Evolutionary conservation across 768 basidiomycete species (phyloP).

Genomic region (Macrolepiota fuliginosa): DNA sequence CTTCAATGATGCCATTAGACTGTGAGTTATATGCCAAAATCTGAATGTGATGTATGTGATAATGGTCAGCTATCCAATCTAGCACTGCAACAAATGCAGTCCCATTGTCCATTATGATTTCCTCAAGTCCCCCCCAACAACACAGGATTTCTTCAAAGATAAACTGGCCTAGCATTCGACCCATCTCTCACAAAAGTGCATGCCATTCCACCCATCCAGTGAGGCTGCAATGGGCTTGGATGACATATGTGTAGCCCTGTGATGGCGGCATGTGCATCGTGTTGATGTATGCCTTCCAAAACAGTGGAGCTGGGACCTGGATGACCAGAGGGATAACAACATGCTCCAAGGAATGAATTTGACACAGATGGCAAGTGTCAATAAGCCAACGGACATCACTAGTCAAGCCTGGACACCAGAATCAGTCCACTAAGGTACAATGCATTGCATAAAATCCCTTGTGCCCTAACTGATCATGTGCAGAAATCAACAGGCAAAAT

Average conservation of each 20-base stretch:
- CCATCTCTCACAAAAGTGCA: constrained; percentile 28
- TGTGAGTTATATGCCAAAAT: constrained; percentile 25
- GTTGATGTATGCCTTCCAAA: constrained; percentile 35
- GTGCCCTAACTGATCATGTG: constrained; percentile 25
- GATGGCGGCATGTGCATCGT: constrained; percentile 37
- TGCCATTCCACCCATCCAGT: constrained; percentile 30
- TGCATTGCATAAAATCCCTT: constrained; percentile 23
- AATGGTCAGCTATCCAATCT: constrained; percentile 12
- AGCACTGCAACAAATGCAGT: constrained; percentile 26
- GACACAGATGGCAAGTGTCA: constrained; percentile 28
- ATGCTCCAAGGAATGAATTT: constrained; percentile 20
- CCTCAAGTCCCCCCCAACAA: constrained; percentile 28
- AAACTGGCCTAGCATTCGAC: constrained; percentile 18
- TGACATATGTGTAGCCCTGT: constrained; percentile 28
- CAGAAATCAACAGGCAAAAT: constrained; percentile 19
- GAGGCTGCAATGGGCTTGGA: constrained; percentile 34
- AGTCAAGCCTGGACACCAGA: constrained; percentile 29
- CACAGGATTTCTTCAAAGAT: constrained; percentile 20
- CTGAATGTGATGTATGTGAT: constrained; percentile 29
- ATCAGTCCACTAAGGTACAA: constrained; percentile 20
- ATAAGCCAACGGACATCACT: constrained; percentile 24
- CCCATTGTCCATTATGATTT: constrained; percentile 39
- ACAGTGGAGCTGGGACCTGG: constrained; percentile 24
- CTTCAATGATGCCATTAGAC: constrained; percentile 32
- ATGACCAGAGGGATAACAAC: constrained; percentile 24